Percentiles rank a stretch among this genome's conserved stretches.
Evolutionary conservation across 176 grass and related monocot species (phyloP).

Genomic region (Phoenix dactylifera): DNA sequence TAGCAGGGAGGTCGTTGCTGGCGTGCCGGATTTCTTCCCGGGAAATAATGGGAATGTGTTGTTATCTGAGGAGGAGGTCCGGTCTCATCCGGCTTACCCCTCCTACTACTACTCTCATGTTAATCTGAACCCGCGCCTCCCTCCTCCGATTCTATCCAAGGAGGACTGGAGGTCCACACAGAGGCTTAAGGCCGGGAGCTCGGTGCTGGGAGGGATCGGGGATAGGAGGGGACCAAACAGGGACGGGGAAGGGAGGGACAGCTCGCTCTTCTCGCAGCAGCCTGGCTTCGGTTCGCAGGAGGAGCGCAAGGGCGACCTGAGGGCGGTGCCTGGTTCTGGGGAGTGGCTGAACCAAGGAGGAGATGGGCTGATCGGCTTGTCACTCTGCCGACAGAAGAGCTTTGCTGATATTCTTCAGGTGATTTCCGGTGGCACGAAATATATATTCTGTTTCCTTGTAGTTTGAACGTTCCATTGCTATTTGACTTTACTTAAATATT

Average conservation of each 20-base stretch:
- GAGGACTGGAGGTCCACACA: conserved; percentile 90
- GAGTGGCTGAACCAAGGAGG: conserved; percentile 55
- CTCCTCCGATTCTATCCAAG: conserved; percentile 75
- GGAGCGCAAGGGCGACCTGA: conserved; percentile 28
- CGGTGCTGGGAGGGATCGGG: conserved; percentile 57
- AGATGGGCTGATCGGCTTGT: conserved; percentile 62
- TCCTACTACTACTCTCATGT: conserved; percentile 88
- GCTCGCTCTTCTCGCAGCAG: conserved; percentile 44
- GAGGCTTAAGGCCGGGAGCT: conserved; percentile 43
- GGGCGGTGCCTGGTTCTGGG: conserved; percentile 26
- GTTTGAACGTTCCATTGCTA: too few relatives aligned
- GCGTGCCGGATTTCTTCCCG: conserved; percentile 35
- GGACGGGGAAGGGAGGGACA: conserved; percentile 24
- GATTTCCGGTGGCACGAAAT: conserved; percentile 17
- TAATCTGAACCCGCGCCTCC: conserved; percentile 82
- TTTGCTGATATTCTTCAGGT: conserved; percentile 86
- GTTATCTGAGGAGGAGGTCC: conserved; percentile 65
- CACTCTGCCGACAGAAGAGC: conserved; percentile 62
- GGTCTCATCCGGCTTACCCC: conserved; percentile 62
- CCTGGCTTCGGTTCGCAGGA: conserved; percentile 33
- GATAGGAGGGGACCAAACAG: conserved; percentile 45
- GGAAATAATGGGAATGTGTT: conserved; percentile 31
- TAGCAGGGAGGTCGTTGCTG: conserved; percentile 11
- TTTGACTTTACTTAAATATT: too few relatives aligned
- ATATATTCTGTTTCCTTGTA: conserved; percentile 1